Evolutionary conservation across 202 grass and related monocot species (phyloP), one percentile per base, ranked within the genome.

Genomic region (Panicum hallii): DNA sequence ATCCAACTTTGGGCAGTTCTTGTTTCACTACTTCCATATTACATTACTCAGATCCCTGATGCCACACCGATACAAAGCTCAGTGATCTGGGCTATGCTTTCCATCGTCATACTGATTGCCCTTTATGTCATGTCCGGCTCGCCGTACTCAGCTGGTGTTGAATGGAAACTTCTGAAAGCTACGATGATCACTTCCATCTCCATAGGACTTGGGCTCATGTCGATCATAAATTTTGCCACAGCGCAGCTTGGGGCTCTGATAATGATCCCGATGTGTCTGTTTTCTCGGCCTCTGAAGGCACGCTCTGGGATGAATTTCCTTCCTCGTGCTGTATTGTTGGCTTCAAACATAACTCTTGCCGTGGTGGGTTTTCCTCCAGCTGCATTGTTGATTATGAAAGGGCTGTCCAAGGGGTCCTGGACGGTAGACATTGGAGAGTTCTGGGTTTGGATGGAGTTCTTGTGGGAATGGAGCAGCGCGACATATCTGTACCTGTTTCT

Each of bases 391-490:
- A 75, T 94, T 60, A 38, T 82, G 54, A 87, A 91, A 82, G 85
- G 81, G 70, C 20, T 90, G 11, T 79, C 63, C 20, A 88, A 82
- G 32, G 90, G 83, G 30, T 86, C 83, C 14, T 90, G 93, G 74
- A 63, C 70, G 26, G 67, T 67, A 67, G 86, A 68, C 61, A 5
- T 94, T 60, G 82, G 80, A 75, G 86, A 83, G 56, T 99, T 94
- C 81, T 98, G 96, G 93, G 82, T 83, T 66, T 94, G 86, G 78
- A 91, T 95, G 86, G 87, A 95, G 49, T 91, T 90, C 74, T 72
- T 99, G 80, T 99, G 93, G 96, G 80, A 77, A 78, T 95, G 96
- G 96, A 99, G 94, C 60, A 99, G 96, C 46, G 93, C 90, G 3
- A 99, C 91, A 0, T 99, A 95, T 86, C 74, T 99, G 43, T 99